phyloP scores from a whole-genome alignment of 495 filamentous ascomycete species.

The Glarea lozoyensis region DNA sequence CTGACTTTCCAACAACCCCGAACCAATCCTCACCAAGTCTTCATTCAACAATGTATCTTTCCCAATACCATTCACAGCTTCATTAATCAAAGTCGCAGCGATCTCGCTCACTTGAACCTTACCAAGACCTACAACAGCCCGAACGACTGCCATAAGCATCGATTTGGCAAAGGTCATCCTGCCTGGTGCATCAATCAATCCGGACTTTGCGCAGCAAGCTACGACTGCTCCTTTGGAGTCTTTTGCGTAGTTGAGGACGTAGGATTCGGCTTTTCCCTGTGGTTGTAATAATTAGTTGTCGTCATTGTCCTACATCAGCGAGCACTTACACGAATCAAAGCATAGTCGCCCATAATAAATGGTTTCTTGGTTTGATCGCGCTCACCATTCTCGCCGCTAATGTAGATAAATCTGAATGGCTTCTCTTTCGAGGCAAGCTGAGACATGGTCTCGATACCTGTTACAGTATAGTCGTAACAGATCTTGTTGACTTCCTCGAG shows the following conservation, averaged over 20 bases:
- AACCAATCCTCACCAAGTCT: constrained; percentile 35
- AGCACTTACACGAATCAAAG: constrained; percentile 29
- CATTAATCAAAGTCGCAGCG: constrained; percentile 34
- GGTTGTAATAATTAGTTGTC: background rate
- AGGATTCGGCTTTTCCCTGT: constrained; percentile 34
- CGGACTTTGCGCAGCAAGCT: constrained; percentile 29
- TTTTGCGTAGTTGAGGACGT: constrained; percentile 29
- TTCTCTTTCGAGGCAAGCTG: constrained; percentile 7
- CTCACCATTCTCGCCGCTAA: constrained; percentile 30
- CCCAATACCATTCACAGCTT: constrained; percentile 34
- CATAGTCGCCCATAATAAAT: constrained; percentile 27
- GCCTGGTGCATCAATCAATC: constrained; percentile 24
- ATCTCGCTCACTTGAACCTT: constrained; percentile 30
- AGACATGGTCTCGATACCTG: constrained; percentile 30
- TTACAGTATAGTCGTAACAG: constrained; percentile 33
- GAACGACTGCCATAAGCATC: constrained; percentile 1
- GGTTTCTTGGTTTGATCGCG: constrained; percentile 31
- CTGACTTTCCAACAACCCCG: background rate
- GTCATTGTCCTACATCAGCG: background rate
- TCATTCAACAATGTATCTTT: constrained; percentile 37
- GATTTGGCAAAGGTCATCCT: background rate
- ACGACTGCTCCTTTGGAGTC: constrained; percentile 25
- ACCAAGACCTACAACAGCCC: constrained; percentile 19
- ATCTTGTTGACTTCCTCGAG: constrained; percentile 33
- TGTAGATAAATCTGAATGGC: constrained; percentile 38